A percentile compares a stretch with the other conserved stretches of the same genome.
These are phyloP conservation scores for Neodidymelliopsis sp. DNA, from an alignment of 2,329 filamentous ascomycete species.

Conservation along the genomic window DNA sequence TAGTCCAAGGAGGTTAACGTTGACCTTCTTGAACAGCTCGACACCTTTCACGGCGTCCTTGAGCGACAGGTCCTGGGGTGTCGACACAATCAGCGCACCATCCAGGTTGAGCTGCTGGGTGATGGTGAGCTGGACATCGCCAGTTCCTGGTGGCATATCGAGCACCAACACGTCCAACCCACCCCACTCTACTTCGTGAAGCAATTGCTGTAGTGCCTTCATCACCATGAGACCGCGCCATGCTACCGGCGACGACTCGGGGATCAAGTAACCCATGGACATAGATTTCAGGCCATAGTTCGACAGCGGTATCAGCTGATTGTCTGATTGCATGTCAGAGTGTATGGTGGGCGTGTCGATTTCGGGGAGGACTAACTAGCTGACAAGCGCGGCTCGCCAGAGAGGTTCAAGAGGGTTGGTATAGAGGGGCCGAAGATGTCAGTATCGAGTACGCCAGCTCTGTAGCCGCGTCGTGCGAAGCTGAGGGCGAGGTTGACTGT, in stretches of 20 bases:
- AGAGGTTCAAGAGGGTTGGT: slow-evolving; percentile 84
- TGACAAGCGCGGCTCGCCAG: slow-evolving; percentile 79
- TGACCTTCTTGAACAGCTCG: slow-evolving; percentile 88
- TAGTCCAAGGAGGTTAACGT: slow-evolving; percentile 81
- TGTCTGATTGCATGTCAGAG: slow-evolving; percentile 59
- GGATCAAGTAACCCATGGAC: slow-evolving; percentile 96
- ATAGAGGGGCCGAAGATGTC: slow-evolving; percentile 98
- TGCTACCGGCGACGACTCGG: slow-evolving; percentile 81
- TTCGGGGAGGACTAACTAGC: slow-evolving; percentile 61
- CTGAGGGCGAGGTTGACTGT: slow-evolving; percentile 81
- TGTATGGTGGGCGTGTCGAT: background rate
- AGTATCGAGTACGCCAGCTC: slow-evolving; percentile 88
- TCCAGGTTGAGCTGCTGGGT: slow-evolving; percentile 92
- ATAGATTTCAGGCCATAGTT: slow-evolving; percentile 98
- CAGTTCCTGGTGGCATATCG: slow-evolving; percentile 92
- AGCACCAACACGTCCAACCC: slow-evolving; percentile 86
- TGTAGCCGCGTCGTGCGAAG: slow-evolving; percentile 81
- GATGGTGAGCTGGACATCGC: slow-evolving; percentile 95
- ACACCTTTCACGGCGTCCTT: slow-evolving; percentile 92
- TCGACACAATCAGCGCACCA: slow-evolving; percentile 87
- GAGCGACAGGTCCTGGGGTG: slow-evolving; percentile 89
- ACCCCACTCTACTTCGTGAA: slow-evolving; percentile 95
- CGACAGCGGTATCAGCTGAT: slow-evolving; percentile 83
- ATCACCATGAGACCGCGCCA: slow-evolving; percentile 98
- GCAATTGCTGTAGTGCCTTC: slow-evolving; percentile 92